Conservation (phyloP, 1,284 basidiomycete genomes). For the Ustilago nuda region DNA sequence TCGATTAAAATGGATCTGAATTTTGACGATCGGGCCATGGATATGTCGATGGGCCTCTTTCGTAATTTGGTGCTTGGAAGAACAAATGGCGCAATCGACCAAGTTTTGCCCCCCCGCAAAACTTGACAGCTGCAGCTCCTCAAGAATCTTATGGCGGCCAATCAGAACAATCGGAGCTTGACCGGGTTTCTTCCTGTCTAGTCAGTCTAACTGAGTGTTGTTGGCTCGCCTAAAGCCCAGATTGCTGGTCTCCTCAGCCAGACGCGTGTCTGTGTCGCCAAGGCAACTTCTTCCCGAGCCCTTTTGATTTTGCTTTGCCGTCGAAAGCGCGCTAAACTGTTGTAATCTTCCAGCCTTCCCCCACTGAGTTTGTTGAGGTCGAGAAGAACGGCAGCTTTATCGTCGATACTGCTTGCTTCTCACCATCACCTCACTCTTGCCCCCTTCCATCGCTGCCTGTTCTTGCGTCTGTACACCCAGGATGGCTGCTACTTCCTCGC, state of each 20-base stretch:
- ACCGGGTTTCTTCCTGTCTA: neutral
- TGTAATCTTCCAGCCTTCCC: conserved; percentile 1
- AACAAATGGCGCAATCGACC: conserved; percentile 11
- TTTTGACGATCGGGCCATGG: neutral
- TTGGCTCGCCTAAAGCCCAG: conserved; percentile 1
- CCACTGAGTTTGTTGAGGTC: neutral
- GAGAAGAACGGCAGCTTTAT: neutral
- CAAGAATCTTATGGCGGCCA: too few species aligned
- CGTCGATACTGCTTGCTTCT: neutral
- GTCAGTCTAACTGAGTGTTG: neutral
- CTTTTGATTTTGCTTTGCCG: neutral
- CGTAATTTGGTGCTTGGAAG: neutral
- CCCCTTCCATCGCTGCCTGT: conserved; percentile 2
- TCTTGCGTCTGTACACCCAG: conserved; percentile 24
- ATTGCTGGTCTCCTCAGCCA: neutral
- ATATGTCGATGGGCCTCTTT: neutral
- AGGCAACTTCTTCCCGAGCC: neutral
- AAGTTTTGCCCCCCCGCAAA: neutral
- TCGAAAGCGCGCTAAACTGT: neutral
- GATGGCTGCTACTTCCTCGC: conserved; percentile 51
- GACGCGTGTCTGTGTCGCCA: neutral
- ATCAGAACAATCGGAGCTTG: neutral
- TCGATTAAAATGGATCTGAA: neutral
- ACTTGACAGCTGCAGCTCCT: neutral
- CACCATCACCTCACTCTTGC: conserved; percentile 3